Percentiles rank a stretch among this genome's conserved stretches.
Conservation (phyloP, 2,329 filamentous ascomycete genomes). For the Phialocephala subalpina region DNA sequence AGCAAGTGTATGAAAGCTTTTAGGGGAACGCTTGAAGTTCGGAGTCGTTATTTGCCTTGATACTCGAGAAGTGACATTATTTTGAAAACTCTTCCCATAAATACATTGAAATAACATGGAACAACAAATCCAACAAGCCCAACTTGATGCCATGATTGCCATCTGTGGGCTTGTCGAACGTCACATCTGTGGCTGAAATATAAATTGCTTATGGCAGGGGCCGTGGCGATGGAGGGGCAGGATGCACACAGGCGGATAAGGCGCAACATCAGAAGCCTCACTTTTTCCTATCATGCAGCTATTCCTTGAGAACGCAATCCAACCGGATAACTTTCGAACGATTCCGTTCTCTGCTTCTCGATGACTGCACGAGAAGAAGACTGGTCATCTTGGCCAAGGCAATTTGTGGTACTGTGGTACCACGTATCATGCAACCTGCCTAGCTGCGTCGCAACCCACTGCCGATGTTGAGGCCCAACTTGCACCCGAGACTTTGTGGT, state of each 20-base stretch:
- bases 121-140: too few species aligned
- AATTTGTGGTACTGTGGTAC: background rate
- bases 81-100: too few species aligned
- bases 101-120: too few species aligned
- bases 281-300: background rate
- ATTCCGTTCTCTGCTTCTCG: background rate
- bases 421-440: conserved; percentile 4
- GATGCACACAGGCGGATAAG: background rate
- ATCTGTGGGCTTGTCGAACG: too few species aligned
- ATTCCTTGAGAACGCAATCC: background rate
- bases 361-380: background rate
- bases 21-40: too few species aligned
- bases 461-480: conserved; percentile 1
- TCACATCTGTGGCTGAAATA: background rate
- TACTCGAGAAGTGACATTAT: too few species aligned
- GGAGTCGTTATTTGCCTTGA: too few species aligned
- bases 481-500: background rate
- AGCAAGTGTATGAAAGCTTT: too few species aligned
- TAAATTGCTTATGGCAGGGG: background rate
- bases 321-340: background rate
- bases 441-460: background rate
- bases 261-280: background rate
- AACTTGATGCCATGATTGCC: too few species aligned
- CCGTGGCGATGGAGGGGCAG: background rate
- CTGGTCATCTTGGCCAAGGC: background rate